Conservation (phyloP, 2,329 filamentous ascomycete genomes). For the Thermomyces lanuginosus region DNA sequence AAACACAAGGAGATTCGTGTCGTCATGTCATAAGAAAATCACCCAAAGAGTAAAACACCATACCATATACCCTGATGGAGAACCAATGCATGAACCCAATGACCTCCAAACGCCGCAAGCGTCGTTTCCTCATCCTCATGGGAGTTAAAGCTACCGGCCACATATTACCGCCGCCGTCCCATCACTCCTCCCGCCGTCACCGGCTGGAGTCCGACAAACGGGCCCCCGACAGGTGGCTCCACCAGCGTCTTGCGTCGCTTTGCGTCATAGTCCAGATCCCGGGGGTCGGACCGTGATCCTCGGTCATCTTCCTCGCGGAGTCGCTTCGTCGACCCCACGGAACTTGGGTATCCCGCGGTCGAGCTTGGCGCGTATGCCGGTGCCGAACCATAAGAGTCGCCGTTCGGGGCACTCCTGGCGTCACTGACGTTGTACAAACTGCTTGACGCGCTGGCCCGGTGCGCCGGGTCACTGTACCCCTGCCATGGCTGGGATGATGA, state of each 20-base stretch:
- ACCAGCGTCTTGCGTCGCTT: slow-evolving; percentile 69
- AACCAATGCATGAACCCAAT: no score
- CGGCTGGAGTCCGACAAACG: slow-evolving; percentile 28
- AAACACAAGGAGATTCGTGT: slow-evolving; percentile 10
- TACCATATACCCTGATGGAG: no score
- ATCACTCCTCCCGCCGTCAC: slow-evolving; percentile 29
- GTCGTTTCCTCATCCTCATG: no score
- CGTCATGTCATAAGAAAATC: slow-evolving; percentile 7
- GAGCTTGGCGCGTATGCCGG: slow-evolving; percentile 48
- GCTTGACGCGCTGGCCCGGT: slow-evolving; percentile 53
- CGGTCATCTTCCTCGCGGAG: slow-evolving; percentile 51
- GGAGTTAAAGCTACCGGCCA: no score
- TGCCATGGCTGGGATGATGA: slow-evolving; percentile 60
- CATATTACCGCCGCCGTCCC: slow-evolving; percentile 25
- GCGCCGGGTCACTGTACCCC: slow-evolving; percentile 59
- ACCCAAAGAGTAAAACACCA: slow-evolving; percentile 2
- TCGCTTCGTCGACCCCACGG: slow-evolving; percentile 41
- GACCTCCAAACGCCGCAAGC: no score
- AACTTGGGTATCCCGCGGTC: slow-evolving; percentile 30
- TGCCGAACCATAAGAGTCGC: slow-evolving; percentile 53
- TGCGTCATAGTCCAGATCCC: slow-evolving; percentile 43
- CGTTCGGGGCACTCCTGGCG: slow-evolving; percentile 51
- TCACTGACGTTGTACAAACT: slow-evolving; percentile 82
- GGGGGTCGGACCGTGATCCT: slow-evolving; percentile 46
- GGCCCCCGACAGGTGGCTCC: slow-evolving; percentile 37